phyloP scores from a whole-genome alignment of 495 filamentous ascomycete species.

The Aspergillus biplanus region DNA sequence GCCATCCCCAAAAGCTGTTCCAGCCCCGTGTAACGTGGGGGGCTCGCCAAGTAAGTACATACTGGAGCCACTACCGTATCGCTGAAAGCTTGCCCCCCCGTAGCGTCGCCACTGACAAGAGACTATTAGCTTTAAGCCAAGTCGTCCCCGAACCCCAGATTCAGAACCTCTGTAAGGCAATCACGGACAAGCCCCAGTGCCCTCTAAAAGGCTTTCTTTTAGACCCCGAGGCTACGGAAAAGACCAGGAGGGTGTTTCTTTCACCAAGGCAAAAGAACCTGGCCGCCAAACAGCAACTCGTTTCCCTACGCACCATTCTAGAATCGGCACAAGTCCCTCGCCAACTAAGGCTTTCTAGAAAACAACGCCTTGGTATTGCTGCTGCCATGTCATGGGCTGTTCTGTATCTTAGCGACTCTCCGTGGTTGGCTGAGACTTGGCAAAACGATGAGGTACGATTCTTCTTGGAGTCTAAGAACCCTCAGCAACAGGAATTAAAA shows the following conservation, averaged over 20 bases:
- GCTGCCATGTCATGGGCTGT: not conserved
- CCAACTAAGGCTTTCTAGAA: not conserved
- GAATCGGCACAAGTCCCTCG: not conserved
- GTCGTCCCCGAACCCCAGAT: too few species aligned
- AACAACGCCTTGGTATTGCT: conserved; percentile 1
- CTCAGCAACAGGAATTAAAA: not conserved
- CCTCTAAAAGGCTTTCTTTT: conserved; percentile 7
- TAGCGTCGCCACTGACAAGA: too few species aligned
- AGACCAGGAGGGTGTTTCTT: not conserved
- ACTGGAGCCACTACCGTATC: too few species aligned
- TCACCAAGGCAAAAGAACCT: not conserved
- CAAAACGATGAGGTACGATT: not conserved
- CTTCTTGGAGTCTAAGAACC: not conserved
- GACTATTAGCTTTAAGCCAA: too few species aligned
- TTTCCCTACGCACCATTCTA: not conserved
- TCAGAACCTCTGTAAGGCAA: too few species aligned
- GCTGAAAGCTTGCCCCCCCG: too few species aligned
- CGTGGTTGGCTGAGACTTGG: conserved; percentile 7
- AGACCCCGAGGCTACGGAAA: not conserved
- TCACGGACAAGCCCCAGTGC: too few species aligned
- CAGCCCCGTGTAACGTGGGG: too few species aligned
- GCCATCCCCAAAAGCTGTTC: too few species aligned
- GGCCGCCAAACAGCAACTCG: not conserved
- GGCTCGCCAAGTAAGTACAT: too few species aligned
- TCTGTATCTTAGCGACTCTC: conserved; percentile 1